Evolutionary conservation across 2,329 filamentous ascomycete genomes (phyloP).

Genomic region (Podosphaera fusca): DNA sequence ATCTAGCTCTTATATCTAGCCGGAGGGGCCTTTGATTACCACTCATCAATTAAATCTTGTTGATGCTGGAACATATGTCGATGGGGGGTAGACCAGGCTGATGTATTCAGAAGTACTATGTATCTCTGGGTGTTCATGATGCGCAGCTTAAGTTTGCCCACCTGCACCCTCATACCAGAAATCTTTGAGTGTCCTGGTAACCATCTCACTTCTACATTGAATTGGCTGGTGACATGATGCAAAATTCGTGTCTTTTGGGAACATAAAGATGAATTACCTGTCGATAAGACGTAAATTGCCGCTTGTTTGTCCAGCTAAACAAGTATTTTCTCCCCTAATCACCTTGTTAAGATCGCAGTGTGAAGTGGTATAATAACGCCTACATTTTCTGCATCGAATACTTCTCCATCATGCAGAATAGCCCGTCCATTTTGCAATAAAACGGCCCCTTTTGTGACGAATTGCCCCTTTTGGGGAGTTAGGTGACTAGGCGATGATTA

Average conservation of each 20-base stretch:
- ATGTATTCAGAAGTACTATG: not conserved
- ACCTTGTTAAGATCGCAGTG: not conserved
- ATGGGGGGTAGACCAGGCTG: not conserved
- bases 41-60: not conserved
- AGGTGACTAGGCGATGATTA: too few relatives aligned
- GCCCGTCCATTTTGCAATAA: not conserved
- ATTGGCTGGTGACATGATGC: not conserved
- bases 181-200: not conserved
- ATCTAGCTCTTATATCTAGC: not conserved
- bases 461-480: too few relatives aligned
- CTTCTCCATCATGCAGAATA: not conserved
- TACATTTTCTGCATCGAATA: not conserved
- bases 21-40: not conserved
- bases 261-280: not conserved
- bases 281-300: not conserved
- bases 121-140: not conserved
- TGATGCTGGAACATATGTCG: not conserved
- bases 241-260: not conserved
- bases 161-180: not conserved
- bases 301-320: not conserved
- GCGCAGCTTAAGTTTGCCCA: not conserved
- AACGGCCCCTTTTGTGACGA: not conserved
- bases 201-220: not conserved
- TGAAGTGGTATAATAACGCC: not conserved
- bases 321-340: not conserved